Evolutionary conservation across 139 green algal genomes (phyloP).

Genomic region (Chlamydomonas sphaeroides): DNA sequence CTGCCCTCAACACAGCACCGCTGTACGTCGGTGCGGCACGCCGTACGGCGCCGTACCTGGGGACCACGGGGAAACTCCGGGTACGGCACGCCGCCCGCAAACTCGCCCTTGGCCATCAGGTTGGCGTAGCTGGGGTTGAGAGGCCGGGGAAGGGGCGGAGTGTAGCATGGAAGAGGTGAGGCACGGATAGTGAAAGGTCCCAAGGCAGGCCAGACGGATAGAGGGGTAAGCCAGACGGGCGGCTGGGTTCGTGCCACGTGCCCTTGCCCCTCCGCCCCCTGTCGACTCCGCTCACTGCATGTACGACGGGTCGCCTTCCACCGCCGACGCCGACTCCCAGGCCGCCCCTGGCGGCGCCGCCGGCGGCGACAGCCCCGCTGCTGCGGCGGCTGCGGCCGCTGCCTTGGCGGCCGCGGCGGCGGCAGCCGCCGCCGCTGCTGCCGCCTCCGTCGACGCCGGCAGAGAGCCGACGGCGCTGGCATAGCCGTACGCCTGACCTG

Average conservation of each 20-base stretch:
- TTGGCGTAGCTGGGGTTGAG: constrained; percentile 6
- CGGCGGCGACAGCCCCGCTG: not conserved
- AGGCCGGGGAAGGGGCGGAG: too few species aligned
- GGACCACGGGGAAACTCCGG: not conserved
- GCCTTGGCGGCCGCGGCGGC: not conserved
- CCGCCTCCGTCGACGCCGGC: not conserved
- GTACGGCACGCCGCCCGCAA: not conserved
- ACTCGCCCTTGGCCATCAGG: constrained; percentile 34
- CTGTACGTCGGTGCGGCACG: not conserved
- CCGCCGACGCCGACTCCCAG: not conserved
- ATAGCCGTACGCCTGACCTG: not conserved
- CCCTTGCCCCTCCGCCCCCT: too few species aligned
- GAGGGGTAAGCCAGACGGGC: too few species aligned
- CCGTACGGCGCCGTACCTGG: not conserved
- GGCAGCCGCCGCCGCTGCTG: not conserved
- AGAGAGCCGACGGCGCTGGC: too few species aligned
- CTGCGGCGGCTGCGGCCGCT: not conserved
- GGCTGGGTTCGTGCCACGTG: too few species aligned
- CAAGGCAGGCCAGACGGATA: too few species aligned
- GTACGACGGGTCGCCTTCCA: constrained; percentile 18
- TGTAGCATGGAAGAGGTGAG: too few species aligned
- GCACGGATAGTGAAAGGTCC: too few species aligned
- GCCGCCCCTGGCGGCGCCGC: not conserved
- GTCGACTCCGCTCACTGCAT: constrained; percentile 1
- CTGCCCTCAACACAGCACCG: too few species aligned